Conservation (phyloP, 305 asterid genomes). For the Solanum hybrid region DNA sequence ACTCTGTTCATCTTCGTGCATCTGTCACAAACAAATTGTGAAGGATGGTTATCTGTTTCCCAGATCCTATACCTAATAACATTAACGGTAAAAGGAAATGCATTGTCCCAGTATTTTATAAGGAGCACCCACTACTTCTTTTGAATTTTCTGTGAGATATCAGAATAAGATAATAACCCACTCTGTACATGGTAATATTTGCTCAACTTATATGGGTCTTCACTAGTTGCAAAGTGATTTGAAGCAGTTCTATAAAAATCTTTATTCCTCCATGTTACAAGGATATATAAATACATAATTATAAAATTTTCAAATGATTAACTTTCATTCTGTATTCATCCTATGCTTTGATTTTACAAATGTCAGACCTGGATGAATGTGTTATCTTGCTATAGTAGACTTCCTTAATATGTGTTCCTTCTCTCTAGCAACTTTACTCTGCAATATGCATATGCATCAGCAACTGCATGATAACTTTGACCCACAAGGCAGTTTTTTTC, state of each 20-base stretch:
- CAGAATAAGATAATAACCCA: neutral
- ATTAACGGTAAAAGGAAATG: neutral
- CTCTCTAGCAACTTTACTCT: neutral
- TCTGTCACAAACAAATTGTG: neutral
- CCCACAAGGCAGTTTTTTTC: neutral
- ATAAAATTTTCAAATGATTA: neutral
- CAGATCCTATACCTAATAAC: neutral
- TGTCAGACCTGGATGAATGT: neutral
- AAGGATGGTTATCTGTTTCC: neutral
- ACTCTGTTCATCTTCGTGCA: neutral
- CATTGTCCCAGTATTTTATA: neutral
- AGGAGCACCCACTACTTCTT: neutral
- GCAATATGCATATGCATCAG: neutral
- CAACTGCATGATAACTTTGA: neutral
- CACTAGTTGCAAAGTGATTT: neutral
- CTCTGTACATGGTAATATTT: neutral
- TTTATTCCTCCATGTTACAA: neutral
- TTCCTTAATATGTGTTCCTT: neutral
- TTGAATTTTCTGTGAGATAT: neutral
- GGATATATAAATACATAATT: neutral
- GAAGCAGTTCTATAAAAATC: neutral
- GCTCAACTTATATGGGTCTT: neutral
- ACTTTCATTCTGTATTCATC: neutral
- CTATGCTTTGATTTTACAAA: neutral
- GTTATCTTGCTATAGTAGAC: neutral